Conservation (phyloP, 805 yeast species). For the Yarrowia sp. region DNA sequence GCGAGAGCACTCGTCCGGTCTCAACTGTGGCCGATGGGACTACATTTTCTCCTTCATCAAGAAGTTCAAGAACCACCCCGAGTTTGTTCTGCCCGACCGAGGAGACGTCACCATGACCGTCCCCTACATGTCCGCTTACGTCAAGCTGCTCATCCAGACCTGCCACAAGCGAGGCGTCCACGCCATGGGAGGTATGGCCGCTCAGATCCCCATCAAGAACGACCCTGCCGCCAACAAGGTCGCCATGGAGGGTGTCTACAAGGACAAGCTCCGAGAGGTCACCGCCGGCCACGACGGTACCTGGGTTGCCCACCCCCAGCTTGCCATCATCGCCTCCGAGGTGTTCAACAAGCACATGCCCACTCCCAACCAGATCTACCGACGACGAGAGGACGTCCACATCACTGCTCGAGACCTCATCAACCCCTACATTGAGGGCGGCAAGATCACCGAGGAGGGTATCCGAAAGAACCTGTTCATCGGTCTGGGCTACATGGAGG, state of each 20-base stretch:
- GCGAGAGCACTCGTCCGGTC: slow-evolving; percentile 72
- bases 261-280: slow-evolving; percentile 72
- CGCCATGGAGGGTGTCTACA: slow-evolving; percentile 72
- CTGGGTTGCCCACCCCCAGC: slow-evolving; percentile 80
- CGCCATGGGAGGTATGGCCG: slow-evolving; percentile 84
- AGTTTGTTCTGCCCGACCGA: slow-evolving; percentile 71
- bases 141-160: slow-evolving; percentile 67
- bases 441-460: slow-evolving; percentile 68
- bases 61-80: slow-evolving; percentile 66
- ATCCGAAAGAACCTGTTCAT: slow-evolving; percentile 67
- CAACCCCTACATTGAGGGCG: slow-evolving; percentile 65
- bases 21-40: slow-evolving; percentile 82
- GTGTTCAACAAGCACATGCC: slow-evolving; percentile 79
- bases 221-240: slow-evolving; percentile 65
- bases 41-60: slow-evolving; percentile 75
- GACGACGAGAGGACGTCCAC: slow-evolving; percentile 57
- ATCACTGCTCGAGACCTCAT: slow-evolving; percentile 67
- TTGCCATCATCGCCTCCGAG: slow-evolving; percentile 68
- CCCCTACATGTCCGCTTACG: slow-evolving; percentile 73
- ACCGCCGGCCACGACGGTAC: slow-evolving; percentile 76
- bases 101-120: slow-evolving; percentile 72
- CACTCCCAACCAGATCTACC: slow-evolving; percentile 73
- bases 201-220: slow-evolving; percentile 74
- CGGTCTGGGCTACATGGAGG: slow-evolving; percentile 74
- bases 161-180: slow-evolving; percentile 76